Percentiles rank a stretch among this genome's conserved stretches.
These are phyloP conservation scores for Bocquillonia castaneifolia DNA, from an alignment of 441 rosid species.

Conservation along the genomic window DNA sequence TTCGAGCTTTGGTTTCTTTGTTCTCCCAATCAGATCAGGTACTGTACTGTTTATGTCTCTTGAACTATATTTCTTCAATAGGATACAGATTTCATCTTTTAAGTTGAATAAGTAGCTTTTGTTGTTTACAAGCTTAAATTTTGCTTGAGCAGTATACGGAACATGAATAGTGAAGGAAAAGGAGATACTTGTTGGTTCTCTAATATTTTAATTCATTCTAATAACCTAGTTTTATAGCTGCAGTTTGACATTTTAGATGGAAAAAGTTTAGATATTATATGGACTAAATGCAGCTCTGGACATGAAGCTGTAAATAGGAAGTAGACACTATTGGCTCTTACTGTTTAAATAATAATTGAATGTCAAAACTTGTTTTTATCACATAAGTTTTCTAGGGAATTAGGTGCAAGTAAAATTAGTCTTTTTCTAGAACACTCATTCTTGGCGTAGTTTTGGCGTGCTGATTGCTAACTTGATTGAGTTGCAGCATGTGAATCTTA, in stretches of 20 bases:
- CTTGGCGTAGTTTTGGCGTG: background rate
- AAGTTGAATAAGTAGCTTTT: slow-evolving; percentile 9
- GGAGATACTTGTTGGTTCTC: too few relatives aligned
- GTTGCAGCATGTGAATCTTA: background rate
- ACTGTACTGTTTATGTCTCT: slow-evolving; percentile 17
- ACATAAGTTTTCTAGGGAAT: background rate
- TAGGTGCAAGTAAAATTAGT: background rate
- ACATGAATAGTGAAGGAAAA: too few relatives aligned
- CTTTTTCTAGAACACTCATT: background rate
- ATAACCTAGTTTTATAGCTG: background rate
- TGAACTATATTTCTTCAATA: background rate
- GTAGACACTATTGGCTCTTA: background rate
- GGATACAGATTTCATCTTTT: background rate
- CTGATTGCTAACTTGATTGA: background rate
- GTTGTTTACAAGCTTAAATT: slow-evolving; percentile 10
- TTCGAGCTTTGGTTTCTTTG: slow-evolving; percentile 70
- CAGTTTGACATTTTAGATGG: background rate
- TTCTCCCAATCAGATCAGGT: slow-evolving; percentile 79
- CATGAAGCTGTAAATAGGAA: slow-evolving; percentile 13
- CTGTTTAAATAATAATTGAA: background rate
- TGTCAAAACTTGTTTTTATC: background rate
- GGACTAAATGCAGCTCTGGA: background rate
- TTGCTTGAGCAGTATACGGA: slow-evolving; percentile 17
- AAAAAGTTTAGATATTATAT: slow-evolving; percentile 1
- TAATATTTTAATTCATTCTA: slow-evolving; percentile 9